Evolutionary conservation across 2,329 filamentous ascomycete genomes (phyloP), one percentile per base, ranked within the genome.

Genomic region (Periconia macrospinosa): DNA sequence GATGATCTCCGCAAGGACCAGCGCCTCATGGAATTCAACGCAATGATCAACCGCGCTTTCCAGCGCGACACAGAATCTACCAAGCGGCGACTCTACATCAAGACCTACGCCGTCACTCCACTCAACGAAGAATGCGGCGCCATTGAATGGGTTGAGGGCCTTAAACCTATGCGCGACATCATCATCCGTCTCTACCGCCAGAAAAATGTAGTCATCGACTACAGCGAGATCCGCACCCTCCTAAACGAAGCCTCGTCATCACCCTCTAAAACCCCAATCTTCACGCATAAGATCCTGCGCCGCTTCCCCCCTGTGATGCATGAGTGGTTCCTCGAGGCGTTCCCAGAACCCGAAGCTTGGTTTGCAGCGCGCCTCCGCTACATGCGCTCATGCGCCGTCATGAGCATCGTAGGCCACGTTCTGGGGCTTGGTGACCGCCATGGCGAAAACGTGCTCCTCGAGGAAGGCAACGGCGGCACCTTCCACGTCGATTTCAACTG

Each of bases 401-500:
- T 99, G 92, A 96, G 92, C n/a, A 99, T 99, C 85, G 91, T 96
- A 5, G 94, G 94, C 47, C 95, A 96, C 52, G 92, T 97, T 46
- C 83, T 99, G 5, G 94, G 86, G 55, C 81, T 99, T 0, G 94
- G 94, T 40, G 94, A 99, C 75, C 87, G 94, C 3, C 94, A 99
- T 75, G 93, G 93, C 54, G 94, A 99, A 74, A 99, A 99, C 74
- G 91, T 99, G 51, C 84, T 97, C 30, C 86, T 99, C 30, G 92
- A 97, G 73, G 91, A 97, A 77, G 89, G 90, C 52, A 95, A 92
- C 60, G 94, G 95, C 43, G 93, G 93, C 48, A 87, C 96, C 2
- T 90, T 99, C 75, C 94, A 99, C 75, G 95, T 99, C 44, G 94
- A 99, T 76, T 99, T 99, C 82, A 99, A 99, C 77, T 99, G 95